Conservation (phyloP, 177 flowering plant genomes). For the Telopea speciosissima region DNA sequence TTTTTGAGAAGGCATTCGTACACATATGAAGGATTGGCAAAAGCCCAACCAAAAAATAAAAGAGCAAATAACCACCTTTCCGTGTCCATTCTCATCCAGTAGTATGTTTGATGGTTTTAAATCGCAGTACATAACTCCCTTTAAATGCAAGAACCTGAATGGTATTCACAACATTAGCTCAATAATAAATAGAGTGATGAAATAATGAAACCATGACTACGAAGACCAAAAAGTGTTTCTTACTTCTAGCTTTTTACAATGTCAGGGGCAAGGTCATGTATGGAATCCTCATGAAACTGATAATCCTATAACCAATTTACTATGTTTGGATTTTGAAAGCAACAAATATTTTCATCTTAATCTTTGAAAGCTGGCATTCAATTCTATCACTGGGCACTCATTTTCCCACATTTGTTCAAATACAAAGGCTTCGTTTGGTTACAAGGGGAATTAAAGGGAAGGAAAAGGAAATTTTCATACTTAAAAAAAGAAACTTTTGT, state of each 20-base stretch:
- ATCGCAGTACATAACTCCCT: conserved; percentile 90
- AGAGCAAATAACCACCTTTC: conserved; percentile 49
- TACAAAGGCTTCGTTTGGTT: no score
- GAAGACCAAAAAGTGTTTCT: conserved; percentile 21
- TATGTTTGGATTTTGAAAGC: background rate
- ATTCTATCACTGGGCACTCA: no score
- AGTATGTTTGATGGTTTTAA: conserved; percentile 92
- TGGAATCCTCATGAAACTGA: conserved; percentile 89
- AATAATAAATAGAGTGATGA: no score
- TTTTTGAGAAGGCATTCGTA: no score
- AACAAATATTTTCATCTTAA: background rate
- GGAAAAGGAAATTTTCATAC: no score
- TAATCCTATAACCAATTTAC: conserved; percentile 51
- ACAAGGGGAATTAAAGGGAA: no score
- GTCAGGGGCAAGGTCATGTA: conserved; percentile 71
- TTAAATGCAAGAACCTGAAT: conserved; percentile 80
- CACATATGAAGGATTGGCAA: no score
- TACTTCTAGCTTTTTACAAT: conserved; percentile 87
- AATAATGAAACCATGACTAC: background rate
- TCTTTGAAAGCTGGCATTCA: background rate
- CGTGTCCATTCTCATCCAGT: conserved; percentile 86
- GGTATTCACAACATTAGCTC: conserved; percentile 9
- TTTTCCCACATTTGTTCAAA: no score
- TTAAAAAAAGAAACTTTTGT: no score
- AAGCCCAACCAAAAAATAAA: no score